These are phyloP conservation scores for Melastoma candidum DNA, from an alignment of 441 rosid species.

Conservation along the genomic window DNA sequence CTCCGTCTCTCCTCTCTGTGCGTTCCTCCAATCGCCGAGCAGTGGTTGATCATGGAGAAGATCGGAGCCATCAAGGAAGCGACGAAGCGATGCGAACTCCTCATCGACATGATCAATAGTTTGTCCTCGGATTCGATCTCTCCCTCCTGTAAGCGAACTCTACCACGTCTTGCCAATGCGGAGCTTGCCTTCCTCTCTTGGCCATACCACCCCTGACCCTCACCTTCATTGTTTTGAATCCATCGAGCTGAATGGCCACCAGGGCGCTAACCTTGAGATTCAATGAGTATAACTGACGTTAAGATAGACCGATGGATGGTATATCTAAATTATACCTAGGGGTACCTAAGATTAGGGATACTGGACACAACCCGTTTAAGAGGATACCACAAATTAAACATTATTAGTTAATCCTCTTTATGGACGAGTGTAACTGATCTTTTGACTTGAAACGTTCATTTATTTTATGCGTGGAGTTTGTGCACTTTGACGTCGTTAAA, in stretches of 20 bases:
- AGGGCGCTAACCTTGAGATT: conserved; percentile 45
- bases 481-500: too few species aligned
- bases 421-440: too few species aligned
- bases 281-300: neutral
- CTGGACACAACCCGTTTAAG: too few species aligned
- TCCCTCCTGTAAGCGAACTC: conserved; percentile 46
- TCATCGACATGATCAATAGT: conserved; percentile 28
- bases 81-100: conserved; percentile 38
- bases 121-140: conserved; percentile 28
- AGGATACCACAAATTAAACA: too few species aligned
- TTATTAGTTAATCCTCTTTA: too few species aligned
- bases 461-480: too few species aligned
- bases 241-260: conserved; percentile 36
- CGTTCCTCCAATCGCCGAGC: too few species aligned
- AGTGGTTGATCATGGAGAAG: neutral
- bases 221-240: conserved; percentile 40
- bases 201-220: conserved; percentile 26
- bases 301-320: too few species aligned
- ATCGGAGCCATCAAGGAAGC: conserved; percentile 22
- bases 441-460: too few species aligned
- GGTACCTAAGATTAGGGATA: too few species aligned
- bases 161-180: conserved; percentile 54
- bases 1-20: too few species aligned
- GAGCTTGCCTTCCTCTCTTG: conserved; percentile 73
- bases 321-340: too few species aligned